Base-by-base conservation (phyloP, 2,329 filamentous ascomycete species). In the Aureobasidium lini region DNA sequence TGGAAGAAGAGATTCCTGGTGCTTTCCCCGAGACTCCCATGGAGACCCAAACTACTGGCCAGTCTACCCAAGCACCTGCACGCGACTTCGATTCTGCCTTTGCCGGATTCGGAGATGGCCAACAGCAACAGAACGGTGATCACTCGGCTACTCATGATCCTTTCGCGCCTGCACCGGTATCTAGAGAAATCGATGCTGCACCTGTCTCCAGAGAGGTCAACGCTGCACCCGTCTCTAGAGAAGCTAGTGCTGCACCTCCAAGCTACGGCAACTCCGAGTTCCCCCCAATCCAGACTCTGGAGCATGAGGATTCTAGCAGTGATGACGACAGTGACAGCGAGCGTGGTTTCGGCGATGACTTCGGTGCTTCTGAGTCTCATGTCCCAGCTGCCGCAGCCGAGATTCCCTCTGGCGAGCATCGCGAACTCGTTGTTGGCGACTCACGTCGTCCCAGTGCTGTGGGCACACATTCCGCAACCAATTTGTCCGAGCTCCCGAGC, bases 281-380 rank as follows among this genome's bases (percentile, higher is more conserved):
- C 69, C 94, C 94, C 34, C 94, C 93, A 0, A 96, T 97, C 62
- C 86, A 87, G n/a, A 90, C 93, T 70, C 76, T 96, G 60, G 87
- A 89, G 62, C 81, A 84, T 32, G 88, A 92, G 60, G 89, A 93
- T 28, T 87, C 95, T 28, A 56, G 52, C 31, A 54, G 50, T 6
- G 90, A 95, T 57, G 89, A 92, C 31, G 87, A 95, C 23, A 92
- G 88, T 32, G 75, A 75, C 23, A 83, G 83, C 50, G 90, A 89
- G 43, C 76, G 75, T 66, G 90, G 92, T 0, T 97, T 97, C 69
- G 93, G 95, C 52, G 94, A 99, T 69, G 87, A 96, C 72, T 97
- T 97, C 70, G 86, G 88, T 0, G 84, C 89, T 81, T 83, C 32
- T 80, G 76, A 44, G 73, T 78, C 1, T 66, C 54, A 53, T 10